Evolutionary conservation across 148 eudicot species (phyloP), one percentile per base, ranked within the genome.

Genomic region (Chenopodium quinoa): DNA sequence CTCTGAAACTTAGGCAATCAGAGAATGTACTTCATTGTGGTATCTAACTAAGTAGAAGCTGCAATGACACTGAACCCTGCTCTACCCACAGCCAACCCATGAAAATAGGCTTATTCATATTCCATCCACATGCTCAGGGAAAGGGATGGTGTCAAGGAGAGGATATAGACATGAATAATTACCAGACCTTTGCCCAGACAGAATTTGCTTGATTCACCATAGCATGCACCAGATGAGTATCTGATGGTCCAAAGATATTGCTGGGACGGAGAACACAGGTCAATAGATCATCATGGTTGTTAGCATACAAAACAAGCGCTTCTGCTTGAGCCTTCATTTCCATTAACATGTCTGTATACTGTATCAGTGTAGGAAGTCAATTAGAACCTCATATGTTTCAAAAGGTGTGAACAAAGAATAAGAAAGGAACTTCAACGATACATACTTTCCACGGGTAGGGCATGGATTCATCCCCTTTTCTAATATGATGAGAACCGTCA

Each of bases 181-280:
- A 80, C 78, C 88, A 71, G 75, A 95, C 99, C 99, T 93, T 95
- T 77, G 91, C 90, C 93, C 91, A 90, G 78, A 86, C 75, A 75
- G 93, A 87, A 77, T 90, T 93, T 66, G 93, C 95, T 81, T 89
- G 89, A 73, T 89, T 87, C 82, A 93, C 90, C 71, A 96, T 66
- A 73, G 83, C 84, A 19, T 91, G 91, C 79, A 92, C 80, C 79
- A 96, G 44, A 20, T 88, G 74, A 64, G 90, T 82, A 82, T 96
- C 99, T 82, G 89, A 90, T 82, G 98, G 98, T 79, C 99, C 99
- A 89, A 96, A 96, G 63, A 93, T 90, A 90, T 92, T 92, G 90
- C 94, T 85, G 19, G 98, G 97, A 75, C 99, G 97, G 83, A 93
- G 86, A 73, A 88, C 94, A 84, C 99, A 96, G 65, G 99, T 96